Conservation (phyloP, 2,329 filamentous ascomycete species). For the Penicillium sp. region DNA sequence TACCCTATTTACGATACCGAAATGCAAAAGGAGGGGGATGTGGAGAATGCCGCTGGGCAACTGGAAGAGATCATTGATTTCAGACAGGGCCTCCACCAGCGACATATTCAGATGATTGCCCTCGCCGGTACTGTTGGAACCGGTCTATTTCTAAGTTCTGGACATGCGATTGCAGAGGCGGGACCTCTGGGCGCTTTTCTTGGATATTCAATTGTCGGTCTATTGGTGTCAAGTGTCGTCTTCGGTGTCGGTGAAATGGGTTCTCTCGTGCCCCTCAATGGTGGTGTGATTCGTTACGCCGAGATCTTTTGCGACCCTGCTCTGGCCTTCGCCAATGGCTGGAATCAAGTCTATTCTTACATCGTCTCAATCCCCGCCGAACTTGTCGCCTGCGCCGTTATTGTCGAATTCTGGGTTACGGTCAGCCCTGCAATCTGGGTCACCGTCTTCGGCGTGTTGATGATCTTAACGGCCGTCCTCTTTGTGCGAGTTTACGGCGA, state of each 20-base stretch:
- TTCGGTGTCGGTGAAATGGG: constrained; percentile 40
- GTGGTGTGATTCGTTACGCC: constrained; percentile 38
- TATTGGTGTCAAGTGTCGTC: constrained; percentile 34
- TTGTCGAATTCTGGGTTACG: constrained; percentile 43
- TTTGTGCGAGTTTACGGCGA: constrained; percentile 49
- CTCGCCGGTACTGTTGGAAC: constrained; percentile 41
- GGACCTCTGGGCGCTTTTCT: constrained; percentile 37
- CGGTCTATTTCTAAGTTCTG: constrained; percentile 39
- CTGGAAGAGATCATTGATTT: constrained; percentile 21
- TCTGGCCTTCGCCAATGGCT: constrained; percentile 37
- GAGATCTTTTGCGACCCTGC: constrained; percentile 41
- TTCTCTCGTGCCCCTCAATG: constrained; percentile 38
- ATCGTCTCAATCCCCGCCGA: constrained; percentile 36
- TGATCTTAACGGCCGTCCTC: constrained; percentile 34
- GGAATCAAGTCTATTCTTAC: constrained; percentile 38
- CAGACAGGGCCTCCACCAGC: constrained; percentile 30
- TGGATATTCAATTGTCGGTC: constrained; percentile 40
- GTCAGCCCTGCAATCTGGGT: constrained; percentile 49
- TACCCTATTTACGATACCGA: constrained; percentile 3
- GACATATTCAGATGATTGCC: constrained; percentile 41
- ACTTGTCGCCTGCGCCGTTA: constrained; percentile 33
- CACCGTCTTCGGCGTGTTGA: constrained; percentile 38
- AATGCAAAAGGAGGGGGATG: constrained; percentile 12
- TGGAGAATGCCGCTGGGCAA: constrained; percentile 21
- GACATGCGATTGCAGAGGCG: constrained; percentile 30